phyloP scores from a whole-genome alignment of 1,139 yeast genomes.

The Protomyces pachydermus region DNA sequence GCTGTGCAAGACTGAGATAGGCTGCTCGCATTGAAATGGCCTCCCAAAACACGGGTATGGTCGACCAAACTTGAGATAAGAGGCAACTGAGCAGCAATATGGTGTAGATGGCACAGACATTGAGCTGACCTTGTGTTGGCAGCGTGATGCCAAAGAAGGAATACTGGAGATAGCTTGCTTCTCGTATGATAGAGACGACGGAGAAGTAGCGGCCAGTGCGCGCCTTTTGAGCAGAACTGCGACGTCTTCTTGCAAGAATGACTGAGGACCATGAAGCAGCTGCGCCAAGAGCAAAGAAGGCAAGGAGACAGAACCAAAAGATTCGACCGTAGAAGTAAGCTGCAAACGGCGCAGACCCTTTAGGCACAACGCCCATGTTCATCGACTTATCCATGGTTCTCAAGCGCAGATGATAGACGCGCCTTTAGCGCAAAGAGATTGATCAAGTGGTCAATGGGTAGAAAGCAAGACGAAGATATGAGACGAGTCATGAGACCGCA shows the following conservation, averaged over 20 bases:
- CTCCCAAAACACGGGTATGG: slow-evolving; percentile 19
- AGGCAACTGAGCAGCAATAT: slow-evolving; percentile 6
- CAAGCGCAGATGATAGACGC: too few species aligned
- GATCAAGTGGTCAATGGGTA: too few species aligned
- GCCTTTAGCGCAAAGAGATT: too few species aligned
- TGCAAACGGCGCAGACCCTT: neutral
- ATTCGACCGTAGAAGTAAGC: neutral
- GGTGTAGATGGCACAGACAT: neutral
- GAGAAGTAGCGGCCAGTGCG: neutral
- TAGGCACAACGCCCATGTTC: neutral
- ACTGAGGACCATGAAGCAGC: neutral
- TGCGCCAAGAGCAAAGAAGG: neutral
- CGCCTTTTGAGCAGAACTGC: neutral
- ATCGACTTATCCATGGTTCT: neutral
- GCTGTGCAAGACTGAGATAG: slow-evolving; percentile 34
- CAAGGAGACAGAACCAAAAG: neutral
- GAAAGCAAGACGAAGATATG: too few species aligned
- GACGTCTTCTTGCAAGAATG: neutral
- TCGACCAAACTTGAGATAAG: neutral
- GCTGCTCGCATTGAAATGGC: slow-evolving; percentile 31
- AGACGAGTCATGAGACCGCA: too few species aligned
- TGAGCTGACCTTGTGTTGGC: neutral
- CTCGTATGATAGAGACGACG: slow-evolving; percentile 4
- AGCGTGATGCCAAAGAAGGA: neutral
- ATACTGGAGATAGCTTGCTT: slow-evolving; percentile 3